Base-by-base conservation (phyloP, 108 stramenopile species). In the Schizochytrium sp. region DNA sequence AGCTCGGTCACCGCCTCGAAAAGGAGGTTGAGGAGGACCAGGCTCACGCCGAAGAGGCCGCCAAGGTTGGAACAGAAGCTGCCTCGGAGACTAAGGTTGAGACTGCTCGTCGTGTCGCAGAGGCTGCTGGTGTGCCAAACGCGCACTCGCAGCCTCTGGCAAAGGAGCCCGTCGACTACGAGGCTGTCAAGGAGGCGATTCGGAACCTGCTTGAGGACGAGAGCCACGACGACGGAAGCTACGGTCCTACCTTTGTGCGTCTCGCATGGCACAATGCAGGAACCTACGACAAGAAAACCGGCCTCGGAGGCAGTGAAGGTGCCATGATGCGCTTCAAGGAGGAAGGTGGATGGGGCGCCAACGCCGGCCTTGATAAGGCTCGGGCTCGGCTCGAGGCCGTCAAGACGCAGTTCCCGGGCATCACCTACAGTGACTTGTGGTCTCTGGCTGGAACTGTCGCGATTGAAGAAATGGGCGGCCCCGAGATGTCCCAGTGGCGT, bases 251-350 rank as follows among this genome's bases (percentile, higher is more conserved):
- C 57, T 90, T 97, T 60, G 96, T 99, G 28, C 97, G 99, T 57
- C 95, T 99, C 61, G 98, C 98, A 2, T 99, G 98, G 98, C 99
- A 99, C 89, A 95, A 96, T 72, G 95, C 97, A 60, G 98, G 97
- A 57, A 96, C 96, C 88, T 96, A 90, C 89, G 94, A 95, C 89
- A 89, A 91, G 57, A 91, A 93, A 83, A 89, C 93, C 57, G 89
- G 59, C 92, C 94, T 50, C 93, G 98, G 76, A 3, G 99, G 99
- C 45, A 95, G 94, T 69, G 95, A 97, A 87, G 98, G 99, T 46
- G 98, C 96, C 12, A 91, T 95, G 60, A 99, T 99, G 92, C 96
- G 99, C 50, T 98, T 97, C 90, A 93, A 89, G 46, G 97, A 97
- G 19, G 99, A 99, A 91, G 93, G 93, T 46, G 88, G 17, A 5